These are phyloP conservation scores for Lentinus polychrous DNA, from an alignment of 1,284 basidiomycete species.

Conservation along the genomic window DNA sequence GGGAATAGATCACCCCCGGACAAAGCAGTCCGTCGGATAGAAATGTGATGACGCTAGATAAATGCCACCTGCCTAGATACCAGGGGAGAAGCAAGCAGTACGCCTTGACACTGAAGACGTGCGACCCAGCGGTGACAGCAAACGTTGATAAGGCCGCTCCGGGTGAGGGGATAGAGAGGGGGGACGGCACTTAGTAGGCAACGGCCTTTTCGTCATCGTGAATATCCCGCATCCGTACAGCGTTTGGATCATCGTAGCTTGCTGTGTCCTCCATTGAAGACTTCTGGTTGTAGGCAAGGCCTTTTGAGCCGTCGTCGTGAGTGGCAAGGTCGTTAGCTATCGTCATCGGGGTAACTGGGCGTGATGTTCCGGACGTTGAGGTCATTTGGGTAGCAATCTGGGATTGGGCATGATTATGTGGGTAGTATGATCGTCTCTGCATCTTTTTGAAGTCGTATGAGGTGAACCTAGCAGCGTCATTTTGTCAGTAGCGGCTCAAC, in stretches of 20 bases:
- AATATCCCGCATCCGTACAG: conserved; percentile 16
- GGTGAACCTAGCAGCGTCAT: conserved; percentile 49
- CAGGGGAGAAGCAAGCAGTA: not conserved
- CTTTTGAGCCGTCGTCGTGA: conserved; percentile 19
- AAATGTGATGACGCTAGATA: not conserved
- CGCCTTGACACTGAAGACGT: not conserved
- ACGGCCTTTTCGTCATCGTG: conserved; percentile 12
- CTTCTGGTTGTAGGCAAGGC: conserved; percentile 20
- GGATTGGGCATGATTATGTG: conserved; percentile 48
- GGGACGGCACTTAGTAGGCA: not conserved
- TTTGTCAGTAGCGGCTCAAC: not conserved
- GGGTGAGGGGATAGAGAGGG: not conserved
- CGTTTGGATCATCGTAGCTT: conserved; percentile 10
- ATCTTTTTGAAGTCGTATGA: conserved; percentile 82
- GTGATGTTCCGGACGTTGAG: conserved; percentile 39
- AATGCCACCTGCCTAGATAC: not conserved
- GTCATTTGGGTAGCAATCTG: conserved; percentile 48
- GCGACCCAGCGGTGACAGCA: no score
- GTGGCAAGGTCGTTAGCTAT: conserved; percentile 13
- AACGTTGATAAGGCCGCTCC: no score
- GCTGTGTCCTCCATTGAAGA: conserved; percentile 19
- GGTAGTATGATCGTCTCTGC: conserved; percentile 78
- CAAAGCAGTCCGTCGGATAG: no score
- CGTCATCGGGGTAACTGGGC: conserved; percentile 39
- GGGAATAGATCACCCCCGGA: no score